A percentile compares a stretch with the other conserved stretches of the same genome.
These are phyloP conservation scores for Tricholoma sp. DNA, from an alignment of 768 basidiomycete species.

Conservation along the genomic window DNA sequence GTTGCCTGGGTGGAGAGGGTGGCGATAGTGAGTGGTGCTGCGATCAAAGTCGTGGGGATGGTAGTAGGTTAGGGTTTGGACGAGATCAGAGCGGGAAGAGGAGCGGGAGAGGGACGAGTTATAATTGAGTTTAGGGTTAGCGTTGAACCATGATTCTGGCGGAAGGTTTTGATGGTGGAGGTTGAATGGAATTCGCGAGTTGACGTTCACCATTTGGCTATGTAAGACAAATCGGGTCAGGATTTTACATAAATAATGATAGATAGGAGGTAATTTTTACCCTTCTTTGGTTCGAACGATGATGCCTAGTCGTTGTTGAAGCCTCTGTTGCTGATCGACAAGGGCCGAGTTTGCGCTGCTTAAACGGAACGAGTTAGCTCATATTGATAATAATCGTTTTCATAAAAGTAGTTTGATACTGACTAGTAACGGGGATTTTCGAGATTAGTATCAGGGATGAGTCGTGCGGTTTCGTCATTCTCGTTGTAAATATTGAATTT, in stretches of 20 bases:
- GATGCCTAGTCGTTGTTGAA: constrained; percentile 11
- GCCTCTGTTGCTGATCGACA: constrained; percentile 8
- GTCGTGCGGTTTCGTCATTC: background rate
- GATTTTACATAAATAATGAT: background rate
- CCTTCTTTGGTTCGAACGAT: constrained; percentile 21
- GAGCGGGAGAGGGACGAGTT: constrained; percentile 5
- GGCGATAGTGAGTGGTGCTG: background rate
- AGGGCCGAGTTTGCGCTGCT: background rate
- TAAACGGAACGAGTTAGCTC: background rate
- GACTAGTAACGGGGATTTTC: background rate
- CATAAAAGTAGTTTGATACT: background rate
- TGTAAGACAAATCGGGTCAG: background rate
- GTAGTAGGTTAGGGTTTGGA: background rate
- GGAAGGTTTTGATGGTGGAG: constrained; percentile 15
- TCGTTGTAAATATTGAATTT: background rate
- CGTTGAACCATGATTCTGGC: background rate
- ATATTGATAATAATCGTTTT: too few species aligned
- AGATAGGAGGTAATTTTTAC: constrained; percentile 8
- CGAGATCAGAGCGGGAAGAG: constrained; percentile 8
- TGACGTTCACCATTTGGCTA: constrained; percentile 24
- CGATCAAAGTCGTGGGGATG: background rate
- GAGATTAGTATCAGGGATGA: constrained; percentile 4
- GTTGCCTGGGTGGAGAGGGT: background rate
- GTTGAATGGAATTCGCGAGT: constrained; percentile 22
- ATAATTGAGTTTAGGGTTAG: background rate